phyloP scores from a whole-genome alignment of 2,329 filamentous ascomycete genomes.

The Hypoxylon sp. region DNA sequence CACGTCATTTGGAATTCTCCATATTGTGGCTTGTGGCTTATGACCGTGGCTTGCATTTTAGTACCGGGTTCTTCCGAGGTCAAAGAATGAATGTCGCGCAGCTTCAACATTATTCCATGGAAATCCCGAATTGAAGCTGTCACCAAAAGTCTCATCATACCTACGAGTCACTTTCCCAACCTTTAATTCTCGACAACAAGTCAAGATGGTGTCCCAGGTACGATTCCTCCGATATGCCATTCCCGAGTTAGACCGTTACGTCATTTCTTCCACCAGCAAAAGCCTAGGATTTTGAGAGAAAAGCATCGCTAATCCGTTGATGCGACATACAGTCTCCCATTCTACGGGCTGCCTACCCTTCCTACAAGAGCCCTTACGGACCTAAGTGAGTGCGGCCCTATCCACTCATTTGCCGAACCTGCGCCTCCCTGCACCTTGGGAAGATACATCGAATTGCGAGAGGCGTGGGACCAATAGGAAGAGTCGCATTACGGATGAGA shows the following conservation, averaged over 20 bases:
- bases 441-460: not conserved
- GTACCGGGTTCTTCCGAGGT: constrained; percentile 39
- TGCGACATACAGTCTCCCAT: constrained; percentile 56
- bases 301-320: constrained; percentile 29
- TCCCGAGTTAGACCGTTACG: not conserved
- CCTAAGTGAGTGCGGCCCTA: constrained; percentile 66
- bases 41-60: too few species aligned
- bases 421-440: not conserved
- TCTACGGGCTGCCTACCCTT: constrained; percentile 51
- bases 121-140: constrained; percentile 35
- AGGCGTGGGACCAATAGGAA: not conserved
- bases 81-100: constrained; percentile 47
- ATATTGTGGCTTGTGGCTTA: constrained; percentile 10
- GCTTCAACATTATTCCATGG: constrained; percentile 24
- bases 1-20: not conserved
- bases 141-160: constrained; percentile 35
- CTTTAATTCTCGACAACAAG: constrained; percentile 27
- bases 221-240: constrained; percentile 1
- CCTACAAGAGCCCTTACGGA: constrained; percentile 70
- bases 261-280: not conserved
- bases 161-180: constrained; percentile 35
- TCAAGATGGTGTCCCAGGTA: constrained; percentile 44
- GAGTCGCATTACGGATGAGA: not conserved
- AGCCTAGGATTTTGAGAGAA: not conserved
- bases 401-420: not conserved